These are phyloP conservation scores for Rhytidiadelphus loreus DNA, from an alignment of 225 moss, liverwort and hornwort species.

Conservation along the genomic window DNA sequence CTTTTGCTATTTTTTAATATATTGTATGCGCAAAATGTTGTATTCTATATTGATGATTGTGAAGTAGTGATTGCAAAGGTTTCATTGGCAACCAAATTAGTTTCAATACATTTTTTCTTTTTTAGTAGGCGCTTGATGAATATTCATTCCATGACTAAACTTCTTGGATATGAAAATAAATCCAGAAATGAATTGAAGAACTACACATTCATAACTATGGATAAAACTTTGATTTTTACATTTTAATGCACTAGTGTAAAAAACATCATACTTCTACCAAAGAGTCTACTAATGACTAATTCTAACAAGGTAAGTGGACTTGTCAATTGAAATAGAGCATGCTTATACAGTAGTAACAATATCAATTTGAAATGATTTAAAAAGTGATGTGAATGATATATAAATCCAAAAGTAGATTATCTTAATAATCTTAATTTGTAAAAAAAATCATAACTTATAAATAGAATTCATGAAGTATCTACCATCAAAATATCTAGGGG, in stretches of 20 bases:
- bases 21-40: background rate
- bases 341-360: background rate
- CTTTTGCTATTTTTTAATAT: background rate
- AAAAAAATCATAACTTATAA: no score
- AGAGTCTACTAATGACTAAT: background rate
- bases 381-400: background rate
- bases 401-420: background rate
- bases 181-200: background rate
- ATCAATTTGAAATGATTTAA: background rate
- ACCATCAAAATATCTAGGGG: background rate
- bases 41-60: background rate
- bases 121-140: background rate
- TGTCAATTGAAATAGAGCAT: background rate
- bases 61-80: background rate
- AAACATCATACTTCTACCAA: background rate
- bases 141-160: background rate
- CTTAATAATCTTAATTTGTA: background rate
- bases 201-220: rapidly evolving
- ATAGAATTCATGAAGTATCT: rapidly evolving
- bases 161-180: background rate
- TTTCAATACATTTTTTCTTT: background rate
- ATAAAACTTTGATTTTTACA: background rate
- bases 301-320: background rate
- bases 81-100: background rate
- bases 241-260: background rate